Base-by-base conservation (phyloP, 2,329 filamentous ascomycete genomes). In the Colletotrichum tofieldiae region DNA sequence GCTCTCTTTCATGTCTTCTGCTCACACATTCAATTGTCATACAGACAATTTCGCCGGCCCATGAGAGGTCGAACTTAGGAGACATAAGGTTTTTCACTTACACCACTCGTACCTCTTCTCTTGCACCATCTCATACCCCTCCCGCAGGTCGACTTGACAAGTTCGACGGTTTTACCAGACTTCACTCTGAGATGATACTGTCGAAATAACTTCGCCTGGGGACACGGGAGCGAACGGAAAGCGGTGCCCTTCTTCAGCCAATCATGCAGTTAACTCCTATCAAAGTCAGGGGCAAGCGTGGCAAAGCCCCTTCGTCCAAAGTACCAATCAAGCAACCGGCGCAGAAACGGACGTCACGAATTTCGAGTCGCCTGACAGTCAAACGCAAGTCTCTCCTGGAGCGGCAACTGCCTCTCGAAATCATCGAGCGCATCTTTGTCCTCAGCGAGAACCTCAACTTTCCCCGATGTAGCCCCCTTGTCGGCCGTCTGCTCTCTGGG, bases 361-460 rank as follows among this genome's bases (percentile, higher is more conserved):
- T 72, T 35, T 51, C 65, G 23, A 43, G 35, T 29, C 69, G 65
- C 45, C 23, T 35, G 52, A 29, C 29, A 2, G 32, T 12, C 37
- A 72, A 72, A 39, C 59, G 65, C 18, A 73, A 70, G 2, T 73
- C 77, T 32, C 60, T 81, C 3, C 76, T 84, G 54, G 79, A 78
- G 73, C 74, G 56, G 7, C 11, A 77, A 16, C 79, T 90, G 11
- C 89, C 89, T 0, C 77, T 84, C 8, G 89, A 90, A 77, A 80
- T 90, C 32, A 82, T 90, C 16, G 87, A 90, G 76, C 81, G 73
- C 41, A 88, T 91, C 59, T 85, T 89, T 66, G 78, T 87, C 73
- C 78, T 86, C 64, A 89, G 87, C 60, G 77, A 79, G 72, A 89
- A 88, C 73, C 73, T 87, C 58, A 81, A 84, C 62, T 80, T 91